phyloP scores from a whole-genome alignment of 2,329 filamentous ascomycete genomes.

The Aspergillus flavus region DNA sequence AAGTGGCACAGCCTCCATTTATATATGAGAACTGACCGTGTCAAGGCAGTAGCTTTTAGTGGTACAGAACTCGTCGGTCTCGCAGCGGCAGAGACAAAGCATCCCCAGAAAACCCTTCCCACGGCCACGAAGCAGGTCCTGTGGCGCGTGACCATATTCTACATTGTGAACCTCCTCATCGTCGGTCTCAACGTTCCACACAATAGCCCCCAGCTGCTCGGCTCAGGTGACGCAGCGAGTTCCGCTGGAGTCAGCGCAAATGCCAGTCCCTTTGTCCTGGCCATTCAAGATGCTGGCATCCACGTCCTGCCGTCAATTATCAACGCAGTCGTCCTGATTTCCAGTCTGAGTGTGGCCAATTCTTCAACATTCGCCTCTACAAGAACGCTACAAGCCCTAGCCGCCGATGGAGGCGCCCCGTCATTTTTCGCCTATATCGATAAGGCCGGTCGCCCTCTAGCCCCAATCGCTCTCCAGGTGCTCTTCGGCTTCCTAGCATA shows the following conservation, averaged over 20 bases:
- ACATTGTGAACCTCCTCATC: not conserved
- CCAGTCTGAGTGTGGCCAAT: not conserved
- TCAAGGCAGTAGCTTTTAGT: not conserved
- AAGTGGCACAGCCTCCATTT: not conserved
- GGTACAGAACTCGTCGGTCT: not conserved
- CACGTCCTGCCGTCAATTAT: not conserved
- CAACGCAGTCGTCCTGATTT: not conserved
- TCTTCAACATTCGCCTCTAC: not conserved
- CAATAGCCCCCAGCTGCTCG: not conserved
- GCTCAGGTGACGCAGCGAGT: not conserved
- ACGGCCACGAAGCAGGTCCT: not conserved
- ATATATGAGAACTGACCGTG: not conserved
- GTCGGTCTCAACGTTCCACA: not conserved
- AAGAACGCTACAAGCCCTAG: not conserved
- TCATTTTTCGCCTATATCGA: not conserved
- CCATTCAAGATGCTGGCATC: not conserved
- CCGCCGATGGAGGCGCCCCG: not conserved
- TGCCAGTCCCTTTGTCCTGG: not conserved
- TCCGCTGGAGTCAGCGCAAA: not conserved
- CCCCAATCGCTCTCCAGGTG: not conserved
- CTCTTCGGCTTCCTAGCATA: not conserved
- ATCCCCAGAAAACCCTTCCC: not conserved
- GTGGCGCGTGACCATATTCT: not conserved
- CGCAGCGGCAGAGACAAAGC: not conserved
- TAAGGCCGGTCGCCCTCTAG: not conserved